Conservation (phyloP, 2,329 filamentous ascomycete species). For the Sclerotinia glacialis region DNA sequence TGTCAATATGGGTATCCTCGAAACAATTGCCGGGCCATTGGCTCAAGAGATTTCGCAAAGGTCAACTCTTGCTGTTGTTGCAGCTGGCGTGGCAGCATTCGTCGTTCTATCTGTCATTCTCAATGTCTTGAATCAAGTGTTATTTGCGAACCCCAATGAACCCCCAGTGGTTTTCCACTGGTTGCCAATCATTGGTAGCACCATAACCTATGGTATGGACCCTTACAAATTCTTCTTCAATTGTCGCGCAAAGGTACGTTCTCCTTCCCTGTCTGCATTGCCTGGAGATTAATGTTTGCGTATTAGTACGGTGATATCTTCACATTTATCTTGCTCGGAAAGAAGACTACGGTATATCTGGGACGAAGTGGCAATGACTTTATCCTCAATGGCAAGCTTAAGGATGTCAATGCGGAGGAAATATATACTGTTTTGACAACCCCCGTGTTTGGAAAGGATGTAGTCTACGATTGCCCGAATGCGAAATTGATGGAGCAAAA, state of each 20-base stretch:
- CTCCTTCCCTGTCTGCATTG: slow-evolving; percentile 39
- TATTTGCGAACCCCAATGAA: slow-evolving; percentile 79
- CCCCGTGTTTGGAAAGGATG: slow-evolving; percentile 75
- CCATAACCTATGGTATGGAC: slow-evolving; percentile 91
- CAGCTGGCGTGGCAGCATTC: slow-evolving; percentile 38
- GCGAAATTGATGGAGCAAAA: slow-evolving; percentile 95
- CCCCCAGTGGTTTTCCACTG: slow-evolving; percentile 79
- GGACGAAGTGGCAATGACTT: slow-evolving; percentile 85
- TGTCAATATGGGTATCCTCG: slow-evolving; percentile 36
- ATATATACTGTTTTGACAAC: slow-evolving; percentile 77
- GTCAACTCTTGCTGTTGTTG: slow-evolving; percentile 33
- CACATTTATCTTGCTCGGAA: slow-evolving; percentile 83
- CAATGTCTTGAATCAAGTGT: slow-evolving; percentile 77
- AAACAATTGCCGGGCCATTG: slow-evolving; percentile 34
- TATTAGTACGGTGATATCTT: slow-evolving; percentile 80
- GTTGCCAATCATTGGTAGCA: slow-evolving; percentile 83
- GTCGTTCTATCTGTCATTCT: slow-evolving; percentile 61
- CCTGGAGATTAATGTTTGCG: slow-evolving; percentile 21
- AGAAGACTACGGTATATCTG: slow-evolving; percentile 83
- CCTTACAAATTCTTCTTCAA: slow-evolving; percentile 81
- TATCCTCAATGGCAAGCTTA: slow-evolving; percentile 85
- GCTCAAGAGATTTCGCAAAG: slow-evolving; percentile 35
- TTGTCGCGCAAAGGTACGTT: slow-evolving; percentile 67
- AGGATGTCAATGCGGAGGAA: slow-evolving; percentile 86
- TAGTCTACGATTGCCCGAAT: slow-evolving; percentile 89